Base-by-base conservation (phyloP, 441 rosid genomes). In the Geranium incanum region DNA sequence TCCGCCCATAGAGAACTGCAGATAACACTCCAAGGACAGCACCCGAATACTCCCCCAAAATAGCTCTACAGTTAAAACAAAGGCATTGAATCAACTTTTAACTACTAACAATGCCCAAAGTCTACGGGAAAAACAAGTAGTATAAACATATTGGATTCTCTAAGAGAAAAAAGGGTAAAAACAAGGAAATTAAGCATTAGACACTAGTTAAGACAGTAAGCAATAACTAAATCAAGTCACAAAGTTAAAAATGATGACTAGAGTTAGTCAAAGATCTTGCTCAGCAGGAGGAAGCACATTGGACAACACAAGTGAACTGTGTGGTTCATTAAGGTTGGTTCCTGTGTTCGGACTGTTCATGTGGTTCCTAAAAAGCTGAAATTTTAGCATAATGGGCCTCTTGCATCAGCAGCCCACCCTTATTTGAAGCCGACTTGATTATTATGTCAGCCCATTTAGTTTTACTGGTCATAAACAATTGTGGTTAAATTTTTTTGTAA, bases 21-120 rank as follows among this genome's bases (percentile, higher is more conserved):
- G 99, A 94, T 71, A 94, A 83, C 59, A 92, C 97, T 76, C 97
- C 99, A 78, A 94, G 99, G 73, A 89, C 85, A 75, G 99, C 97
- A 69, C 99, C 99, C 70, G 99, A 92, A 84, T 94, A 94, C 87
- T 94, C 99, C 36, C 89, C 88, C 86, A 94, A 76, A 79, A 94
- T 85, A 77, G 93, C 88, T 78, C 99, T 94, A 73, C 67, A 74
- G 62, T 45, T 55, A 68, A 72, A 57, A 70, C 63, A 28, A 72
- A 68, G 41, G 16, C 75, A 66, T 23, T 15, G 19, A 39, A 28
- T 15, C 69, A 4, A 70, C 21, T 11, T 52, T 19, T 65, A 66
- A 65, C 41, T 57, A 69, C 36, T n/a, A 38, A 68, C 9, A 36
- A 33, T 70, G 3, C 66, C 36, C 9, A 62, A 21, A 62, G 36